Percentiles rank a stretch among this genome's conserved stretches.
Conservation (phyloP, 257 asterid genomes). For the Solanum chaucha region DNA sequence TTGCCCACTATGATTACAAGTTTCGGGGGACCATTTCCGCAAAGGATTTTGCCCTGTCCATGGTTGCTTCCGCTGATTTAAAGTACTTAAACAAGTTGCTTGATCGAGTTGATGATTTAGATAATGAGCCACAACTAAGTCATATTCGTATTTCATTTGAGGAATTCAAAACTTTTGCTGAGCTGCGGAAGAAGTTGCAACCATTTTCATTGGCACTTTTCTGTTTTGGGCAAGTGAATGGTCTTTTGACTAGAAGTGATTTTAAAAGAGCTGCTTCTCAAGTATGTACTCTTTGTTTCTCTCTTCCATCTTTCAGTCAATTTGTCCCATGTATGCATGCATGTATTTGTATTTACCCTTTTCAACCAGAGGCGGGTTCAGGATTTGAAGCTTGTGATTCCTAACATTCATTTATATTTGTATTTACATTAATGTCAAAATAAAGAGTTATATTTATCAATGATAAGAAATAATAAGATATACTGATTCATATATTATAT, state of each 20-base stretch:
- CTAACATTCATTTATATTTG: not conserved
- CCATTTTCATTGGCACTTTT: conserved; percentile 76
- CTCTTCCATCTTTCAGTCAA: not conserved
- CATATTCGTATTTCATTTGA: conserved; percentile 45
- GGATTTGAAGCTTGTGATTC: not conserved
- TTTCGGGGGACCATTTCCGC: conserved; percentile 70
- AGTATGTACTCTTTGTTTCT: conserved; percentile 23
- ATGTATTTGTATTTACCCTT: not conserved
- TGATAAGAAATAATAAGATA: not conserved
- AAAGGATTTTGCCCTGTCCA: conserved; percentile 77
- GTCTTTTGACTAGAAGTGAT: conserved; percentile 56
- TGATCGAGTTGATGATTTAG: conserved; percentile 55
- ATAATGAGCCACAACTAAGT: conserved; percentile 35
- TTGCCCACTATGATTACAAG: conserved; percentile 77
- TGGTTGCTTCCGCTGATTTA: conserved; percentile 90
- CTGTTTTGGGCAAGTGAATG: conserved; percentile 69
- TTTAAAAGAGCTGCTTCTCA: conserved; percentile 81
- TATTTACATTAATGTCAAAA: not conserved
- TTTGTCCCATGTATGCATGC: not conserved
- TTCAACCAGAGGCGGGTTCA: not conserved
- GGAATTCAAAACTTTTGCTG: conserved; percentile 67
- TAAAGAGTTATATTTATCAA: not conserved
- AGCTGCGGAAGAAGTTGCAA: conserved; percentile 56
- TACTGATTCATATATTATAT: not conserved
- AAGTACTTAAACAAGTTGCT: conserved; percentile 60